These are phyloP conservation scores for Pleurotus cornucopiae DNA, from an alignment of 768 basidiomycete species.

Conservation along the genomic window DNA sequence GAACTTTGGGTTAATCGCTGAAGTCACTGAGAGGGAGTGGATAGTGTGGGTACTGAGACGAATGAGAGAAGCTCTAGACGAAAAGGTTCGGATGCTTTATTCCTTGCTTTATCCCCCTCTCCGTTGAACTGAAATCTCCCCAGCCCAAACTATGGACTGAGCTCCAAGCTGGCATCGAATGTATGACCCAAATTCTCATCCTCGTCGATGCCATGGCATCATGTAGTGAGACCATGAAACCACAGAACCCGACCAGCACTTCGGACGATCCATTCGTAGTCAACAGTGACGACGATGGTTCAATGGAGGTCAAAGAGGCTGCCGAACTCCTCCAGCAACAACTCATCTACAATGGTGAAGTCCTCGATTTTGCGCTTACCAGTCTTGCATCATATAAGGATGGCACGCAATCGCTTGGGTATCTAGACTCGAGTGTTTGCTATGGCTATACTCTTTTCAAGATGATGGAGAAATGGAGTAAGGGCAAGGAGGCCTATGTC, in stretches of 20 bases:
- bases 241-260: constrained; percentile 3
- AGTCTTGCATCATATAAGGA: constrained; percentile 76
- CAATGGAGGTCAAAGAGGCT: constrained; percentile 50
- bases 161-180: constrained; percentile 90
- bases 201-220: constrained; percentile 83
- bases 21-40: constrained; percentile 82
- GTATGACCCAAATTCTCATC: constrained; percentile 86
- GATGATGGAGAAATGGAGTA: constrained; percentile 88
- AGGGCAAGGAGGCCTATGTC: constrained; percentile 71
- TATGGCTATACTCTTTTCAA: constrained; percentile 81
- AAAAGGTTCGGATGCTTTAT: constrained; percentile 57
- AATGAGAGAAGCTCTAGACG: constrained; percentile 87
- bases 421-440: constrained; percentile 82
- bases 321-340: constrained; percentile 83
- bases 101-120: constrained; percentile 4
- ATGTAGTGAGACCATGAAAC: constrained; percentile 38
- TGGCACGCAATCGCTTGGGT: constrained; percentile 73
- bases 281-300: constrained; percentile 13
- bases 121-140: constrained; percentile 4
- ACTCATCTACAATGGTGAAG: constrained; percentile 92
- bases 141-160: constrained; percentile 95
- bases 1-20: constrained; percentile 73
- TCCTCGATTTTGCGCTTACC: constrained; percentile 83
- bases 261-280: constrained; percentile 8
- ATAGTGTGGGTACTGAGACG: constrained; percentile 88